Evolutionary conservation across 345 rosid species (phyloP), one percentile per base, ranked within the genome.

Genomic region (Citrus australasica): DNA sequence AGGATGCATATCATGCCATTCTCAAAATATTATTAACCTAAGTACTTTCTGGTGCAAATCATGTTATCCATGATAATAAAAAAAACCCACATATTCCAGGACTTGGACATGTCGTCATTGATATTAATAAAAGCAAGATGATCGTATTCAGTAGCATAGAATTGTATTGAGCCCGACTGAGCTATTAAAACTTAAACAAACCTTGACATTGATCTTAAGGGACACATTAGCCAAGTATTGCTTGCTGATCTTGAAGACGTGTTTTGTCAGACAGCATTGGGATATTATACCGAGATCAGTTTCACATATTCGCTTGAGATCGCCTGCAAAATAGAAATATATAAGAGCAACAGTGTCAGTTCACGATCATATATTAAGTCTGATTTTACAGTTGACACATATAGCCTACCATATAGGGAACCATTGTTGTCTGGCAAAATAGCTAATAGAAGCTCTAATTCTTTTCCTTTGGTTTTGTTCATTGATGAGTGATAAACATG

Each of bases 381-480:
- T 60, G 33, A 51, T 55, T 51, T 25, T 17, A 6, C 40, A 9
- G 61, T 61, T 19, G 53, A 38, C 32, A 69, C 61, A 75, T 21
- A 59, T 6, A 25, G 51, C 82, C 80, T 89, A 95, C 99, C 99
- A 75, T 96, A 96, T 68, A 96, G 88, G 58, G 99, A 87, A 30
- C 99, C 99, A 69, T 96, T 96, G 87, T 90, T 96, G 88, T 96
- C 99, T 8, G 99, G 99, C 73, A 96, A 85, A 84, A 96, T 96
- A 38, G 84, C 98, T 81, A 96, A 83, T 33, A 96, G 80, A 84
- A 96, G 99, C 84, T 96, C 99, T 56, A 96, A 87, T 73, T 96
- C 99, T 90, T 94, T 96, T 77, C 98, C 99, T 85, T 92, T 96
- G 68, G 94, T 88, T 87, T 88, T 96, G 89, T 84, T 92, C 84